Base-by-base conservation (phyloP, 116 monocot genomes). In the Trichopus zeylanicus region DNA sequence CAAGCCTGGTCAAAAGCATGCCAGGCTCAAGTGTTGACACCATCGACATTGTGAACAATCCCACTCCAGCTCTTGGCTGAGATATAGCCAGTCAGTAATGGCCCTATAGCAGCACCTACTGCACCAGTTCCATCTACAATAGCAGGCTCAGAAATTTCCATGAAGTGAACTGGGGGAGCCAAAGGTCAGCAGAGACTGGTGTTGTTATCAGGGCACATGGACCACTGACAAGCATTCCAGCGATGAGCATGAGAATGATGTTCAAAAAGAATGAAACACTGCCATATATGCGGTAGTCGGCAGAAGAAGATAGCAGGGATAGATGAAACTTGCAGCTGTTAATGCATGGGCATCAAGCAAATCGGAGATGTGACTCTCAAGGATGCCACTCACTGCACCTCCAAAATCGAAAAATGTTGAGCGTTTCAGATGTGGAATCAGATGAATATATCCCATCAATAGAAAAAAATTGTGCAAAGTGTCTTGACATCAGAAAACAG, bases 61-160 rank as follows among this genome's bases (percentile, higher is more conserved):
- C 63, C 56, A 10, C 62, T 62, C 88, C 84, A 89, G 38, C 88
- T 75, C 46, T 62, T 75, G 31, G 75, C 37, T 1, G 88, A 89
- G 33, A 89, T 78, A 56, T 81, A 89, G 5, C 88, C 88, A 0
- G 88, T 83, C 26, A 89, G 63, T 26, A 88, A 61, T 0, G 82
- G 88, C 0, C 88, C 88, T 13, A 82, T 31, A 0, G 84, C 84
- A 0, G 89, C 89, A 26, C 89, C 84, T 2, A 76, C 75, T 3
- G 89, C 84, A 5, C 89, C 84, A 1, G 84, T 89, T 16, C 89
- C 89, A 42, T 89, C 89, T 31, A 89, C 81, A 67, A 89, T 84
- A 0, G 89, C 89, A 3, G 6, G 84, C 84, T 26, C 81, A 67
- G 12, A 81, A 78, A 28, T 81, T 75, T 19, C 89, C 84, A 3